These are phyloP conservation scores for Penstemon barbatus DNA, from an alignment of 257 asterid species.

Conservation along the genomic window DNA sequence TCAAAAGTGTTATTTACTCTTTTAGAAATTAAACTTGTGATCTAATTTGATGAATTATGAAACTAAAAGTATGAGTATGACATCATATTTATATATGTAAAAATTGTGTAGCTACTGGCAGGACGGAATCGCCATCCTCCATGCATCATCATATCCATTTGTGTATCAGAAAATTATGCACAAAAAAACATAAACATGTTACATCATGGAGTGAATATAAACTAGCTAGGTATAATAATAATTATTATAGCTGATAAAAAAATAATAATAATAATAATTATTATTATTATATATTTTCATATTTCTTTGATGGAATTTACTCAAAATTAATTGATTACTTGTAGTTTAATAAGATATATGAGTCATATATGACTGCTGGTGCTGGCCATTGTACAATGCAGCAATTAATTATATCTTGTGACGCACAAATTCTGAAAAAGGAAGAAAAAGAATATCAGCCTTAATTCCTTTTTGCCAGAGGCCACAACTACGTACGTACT, in stretches of 20 bases:
- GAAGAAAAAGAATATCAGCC: too few relatives aligned
- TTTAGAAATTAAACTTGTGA: too few relatives aligned
- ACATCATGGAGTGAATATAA: too few relatives aligned
- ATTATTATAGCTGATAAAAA: not conserved
- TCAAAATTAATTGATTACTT: constrained; percentile 17
- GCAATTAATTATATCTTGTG: not conserved
- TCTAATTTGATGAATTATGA: not conserved
- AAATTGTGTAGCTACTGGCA: not conserved
- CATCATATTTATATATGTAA: not conserved
- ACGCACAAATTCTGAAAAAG: not conserved
- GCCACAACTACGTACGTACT: not conserved
- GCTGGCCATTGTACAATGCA: not conserved
- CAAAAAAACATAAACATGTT: not conserved
- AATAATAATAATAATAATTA: not conserved
- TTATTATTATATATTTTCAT: not conserved
- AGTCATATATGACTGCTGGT: not conserved
- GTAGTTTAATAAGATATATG: not conserved
- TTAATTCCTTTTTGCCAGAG: too few relatives aligned
- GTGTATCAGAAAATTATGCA: not conserved
- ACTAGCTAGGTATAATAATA: too few relatives aligned
- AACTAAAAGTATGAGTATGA: not conserved
- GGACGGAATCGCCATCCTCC: not conserved
- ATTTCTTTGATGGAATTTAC: constrained; percentile 2
- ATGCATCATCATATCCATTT: not conserved
- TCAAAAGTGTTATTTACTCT: too few relatives aligned